Conservation (phyloP, 2,329 filamentous ascomycete species). For the Penicillium sp. region DNA sequence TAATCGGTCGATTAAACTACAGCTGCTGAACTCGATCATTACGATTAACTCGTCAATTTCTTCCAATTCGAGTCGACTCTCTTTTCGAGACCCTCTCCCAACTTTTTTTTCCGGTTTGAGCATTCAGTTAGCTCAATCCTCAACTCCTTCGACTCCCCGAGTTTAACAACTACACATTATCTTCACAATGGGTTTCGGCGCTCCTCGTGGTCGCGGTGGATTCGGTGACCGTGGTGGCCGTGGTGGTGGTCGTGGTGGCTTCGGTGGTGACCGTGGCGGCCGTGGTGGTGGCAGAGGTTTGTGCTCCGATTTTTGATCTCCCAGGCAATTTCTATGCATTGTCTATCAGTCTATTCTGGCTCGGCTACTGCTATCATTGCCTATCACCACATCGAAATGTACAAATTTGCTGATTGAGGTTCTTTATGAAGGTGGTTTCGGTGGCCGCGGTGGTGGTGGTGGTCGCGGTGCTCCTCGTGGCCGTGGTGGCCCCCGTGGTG, state of each 20-base stretch:
- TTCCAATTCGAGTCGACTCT: constrained; percentile 13
- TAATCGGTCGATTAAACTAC: constrained; percentile 24
- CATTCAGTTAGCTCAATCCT: constrained; percentile 24
- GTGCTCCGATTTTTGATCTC: constrained; percentile 16
- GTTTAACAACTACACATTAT: constrained; percentile 14
- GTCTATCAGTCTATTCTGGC: not conserved
- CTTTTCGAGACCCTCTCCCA: constrained; percentile 10
- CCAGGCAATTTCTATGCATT: constrained; percentile 11
- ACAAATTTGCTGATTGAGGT: constrained; percentile 9
- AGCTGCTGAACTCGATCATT: constrained; percentile 24
- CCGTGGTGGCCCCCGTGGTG: constrained; percentile 52
- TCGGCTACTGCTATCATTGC: not conserved
- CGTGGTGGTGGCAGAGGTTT: constrained; percentile 26
- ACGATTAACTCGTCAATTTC: constrained; percentile 11
- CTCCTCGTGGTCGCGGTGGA: constrained; percentile 22
- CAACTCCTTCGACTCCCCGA: constrained; percentile 7
- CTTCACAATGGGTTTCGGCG: constrained; percentile 34
- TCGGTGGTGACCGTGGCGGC: constrained; percentile 11
- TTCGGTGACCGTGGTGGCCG: constrained; percentile 27
- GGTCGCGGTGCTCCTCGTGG: constrained; percentile 64
- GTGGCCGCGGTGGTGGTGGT: constrained; percentile 17
- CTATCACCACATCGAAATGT: not conserved
- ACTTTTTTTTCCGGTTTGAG: constrained; percentile 19
- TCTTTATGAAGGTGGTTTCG: constrained; percentile 18
- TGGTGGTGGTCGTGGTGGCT: constrained; percentile 4